Percentiles rank a stretch among this genome's conserved stretches.
These are phyloP conservation scores for Fusarium sp. DNA, from an alignment of 2,329 filamentous ascomycete species.

Conservation along the genomic window DNA sequence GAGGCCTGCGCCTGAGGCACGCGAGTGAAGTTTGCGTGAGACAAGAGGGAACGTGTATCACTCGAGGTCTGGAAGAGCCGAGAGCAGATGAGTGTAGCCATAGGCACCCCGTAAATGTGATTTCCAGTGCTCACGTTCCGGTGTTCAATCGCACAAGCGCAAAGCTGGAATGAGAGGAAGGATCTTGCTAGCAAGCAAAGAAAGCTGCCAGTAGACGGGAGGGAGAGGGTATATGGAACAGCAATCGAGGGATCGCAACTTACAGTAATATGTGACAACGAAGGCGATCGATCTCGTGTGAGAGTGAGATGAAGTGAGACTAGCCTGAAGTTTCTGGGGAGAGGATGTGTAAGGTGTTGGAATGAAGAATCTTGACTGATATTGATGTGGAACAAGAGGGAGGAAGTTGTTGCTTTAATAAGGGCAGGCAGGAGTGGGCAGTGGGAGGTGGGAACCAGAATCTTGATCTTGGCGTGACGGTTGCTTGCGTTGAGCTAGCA, in stretches of 20 bases:
- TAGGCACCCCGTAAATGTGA: conserved; percentile 32
- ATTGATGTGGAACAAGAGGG: conserved; percentile 39
- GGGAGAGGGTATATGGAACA: neutral
- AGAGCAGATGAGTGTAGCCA: conserved; percentile 29
- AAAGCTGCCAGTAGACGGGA: neutral
- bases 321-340: conserved; percentile 32
- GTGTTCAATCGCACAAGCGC: conserved; percentile 10
- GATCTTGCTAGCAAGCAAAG: conserved; percentile 4
- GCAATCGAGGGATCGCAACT: conserved; percentile 6
- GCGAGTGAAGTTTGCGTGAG: conserved; percentile 48
- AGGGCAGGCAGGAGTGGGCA: conserved; percentile 35
- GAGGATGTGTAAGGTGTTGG: conserved; percentile 44
- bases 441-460: conserved; percentile 30
- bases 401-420: conserved; percentile 46
- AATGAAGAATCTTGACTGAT: conserved; percentile 38
- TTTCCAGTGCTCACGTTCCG: conserved; percentile 24
- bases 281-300: conserved; percentile 39
- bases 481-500: conserved; percentile 34
- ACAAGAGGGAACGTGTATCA: conserved; percentile 48
- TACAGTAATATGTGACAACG: conserved; percentile 43
- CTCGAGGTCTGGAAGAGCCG: conserved; percentile 35
- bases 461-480: conserved; percentile 39
- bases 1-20: conserved; percentile 27
- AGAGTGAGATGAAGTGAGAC: conserved; percentile 38
- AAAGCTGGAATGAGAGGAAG: conserved; percentile 15